These are phyloP conservation scores for Fusarium nygamai DNA, from an alignment of 2,329 filamentous ascomycete genomes.

Conservation along the genomic window DNA sequence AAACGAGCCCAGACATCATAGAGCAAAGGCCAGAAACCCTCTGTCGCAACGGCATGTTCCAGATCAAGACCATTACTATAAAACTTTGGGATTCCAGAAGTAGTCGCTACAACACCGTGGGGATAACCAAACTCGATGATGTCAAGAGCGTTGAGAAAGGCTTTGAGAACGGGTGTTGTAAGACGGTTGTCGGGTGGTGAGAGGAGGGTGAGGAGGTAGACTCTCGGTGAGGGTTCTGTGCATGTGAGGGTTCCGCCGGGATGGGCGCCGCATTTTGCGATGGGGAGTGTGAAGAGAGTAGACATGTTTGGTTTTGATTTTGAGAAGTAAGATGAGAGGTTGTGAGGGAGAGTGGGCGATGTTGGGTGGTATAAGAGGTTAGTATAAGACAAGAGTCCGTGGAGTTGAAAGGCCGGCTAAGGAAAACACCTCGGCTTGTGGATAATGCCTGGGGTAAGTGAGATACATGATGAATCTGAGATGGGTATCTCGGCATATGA, in stretches of 20 bases:
- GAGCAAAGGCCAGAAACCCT: slow-evolving; percentile 70
- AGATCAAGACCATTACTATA: slow-evolving; percentile 87
- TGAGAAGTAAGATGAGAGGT: not conserved
- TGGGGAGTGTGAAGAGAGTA: slow-evolving; percentile 58
- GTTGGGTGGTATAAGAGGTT: not conserved
- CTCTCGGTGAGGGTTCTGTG: slow-evolving; percentile 66
- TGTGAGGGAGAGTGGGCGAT: not conserved
- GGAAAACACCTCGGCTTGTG: slow-evolving; percentile 36
- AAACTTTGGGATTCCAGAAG: slow-evolving; percentile 79
- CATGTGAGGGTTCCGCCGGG: slow-evolving; percentile 69
- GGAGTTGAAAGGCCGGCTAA: slow-evolving; percentile 7
- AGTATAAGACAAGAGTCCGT: not conserved
- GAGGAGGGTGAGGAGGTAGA: slow-evolving; percentile 79
- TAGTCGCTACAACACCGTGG: slow-evolving; percentile 81
- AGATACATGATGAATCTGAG: not conserved
- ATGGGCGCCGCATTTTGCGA: slow-evolving; percentile 60
- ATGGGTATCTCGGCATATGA: slow-evolving; percentile 8
- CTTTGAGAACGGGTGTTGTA: slow-evolving; percentile 72
- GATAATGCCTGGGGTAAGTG: slow-evolving; percentile 3
- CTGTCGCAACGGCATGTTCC: slow-evolving; percentile 67
- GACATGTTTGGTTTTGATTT: slow-evolving; percentile 17
- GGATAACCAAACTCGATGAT: slow-evolving; percentile 74
- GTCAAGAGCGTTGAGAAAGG: slow-evolving; percentile 77
- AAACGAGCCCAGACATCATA: slow-evolving; percentile 74
- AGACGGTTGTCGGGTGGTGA: slow-evolving; percentile 82